Conservation (phyloP, 2,329 filamentous ascomycete species). For the Nemania sp. region DNA sequence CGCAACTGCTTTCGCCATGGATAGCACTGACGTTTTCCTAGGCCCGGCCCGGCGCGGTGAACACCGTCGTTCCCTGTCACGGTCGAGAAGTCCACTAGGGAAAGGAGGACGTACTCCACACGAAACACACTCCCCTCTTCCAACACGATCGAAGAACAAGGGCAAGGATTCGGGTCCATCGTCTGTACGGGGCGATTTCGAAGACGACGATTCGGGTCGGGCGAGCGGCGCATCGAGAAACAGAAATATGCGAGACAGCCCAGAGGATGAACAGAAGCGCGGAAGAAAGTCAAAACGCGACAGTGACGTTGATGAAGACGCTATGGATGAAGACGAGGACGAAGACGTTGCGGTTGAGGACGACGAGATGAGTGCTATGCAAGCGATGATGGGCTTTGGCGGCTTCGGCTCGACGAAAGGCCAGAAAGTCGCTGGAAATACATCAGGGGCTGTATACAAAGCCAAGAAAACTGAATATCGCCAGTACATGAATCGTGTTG, state of each 20-base stretch:
- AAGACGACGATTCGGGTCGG: slow-evolving; percentile 36
- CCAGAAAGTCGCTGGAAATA: slow-evolving; percentile 86
- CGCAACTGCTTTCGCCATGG: not conserved
- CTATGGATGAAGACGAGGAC: slow-evolving; percentile 41
- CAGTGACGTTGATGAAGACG: slow-evolving; percentile 22
- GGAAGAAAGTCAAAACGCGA: slow-evolving; percentile 21
- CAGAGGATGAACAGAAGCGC: slow-evolving; percentile 33
- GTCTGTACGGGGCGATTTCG: slow-evolving; percentile 44
- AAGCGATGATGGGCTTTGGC: slow-evolving; percentile 86
- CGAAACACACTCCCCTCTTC: slow-evolving; percentile 37
- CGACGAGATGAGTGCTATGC: slow-evolving; percentile 73
- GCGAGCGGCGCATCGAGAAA: slow-evolving; percentile 26
- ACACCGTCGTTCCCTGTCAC: slow-evolving; percentile 29
- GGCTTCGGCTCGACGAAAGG: slow-evolving; percentile 85
- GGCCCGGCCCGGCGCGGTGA: slow-evolving; percentile 29
- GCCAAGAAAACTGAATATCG: slow-evolving; percentile 94
- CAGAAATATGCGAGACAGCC: slow-evolving; percentile 20
- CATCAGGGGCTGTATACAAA: slow-evolving; percentile 79
- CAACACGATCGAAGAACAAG: slow-evolving; percentile 34
- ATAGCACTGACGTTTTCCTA: slow-evolving; percentile 20
- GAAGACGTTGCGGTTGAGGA: slow-evolving; percentile 59
- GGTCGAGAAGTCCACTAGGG: slow-evolving; percentile 25
- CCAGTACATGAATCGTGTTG: slow-evolving; percentile 92
- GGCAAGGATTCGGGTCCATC: slow-evolving; percentile 31
- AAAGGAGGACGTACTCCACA: slow-evolving; percentile 28